Evolutionary conservation across 139 green algal genomes (phyloP), one percentile per base, ranked within the genome.

Genomic region (Micractinium sp.): DNA sequence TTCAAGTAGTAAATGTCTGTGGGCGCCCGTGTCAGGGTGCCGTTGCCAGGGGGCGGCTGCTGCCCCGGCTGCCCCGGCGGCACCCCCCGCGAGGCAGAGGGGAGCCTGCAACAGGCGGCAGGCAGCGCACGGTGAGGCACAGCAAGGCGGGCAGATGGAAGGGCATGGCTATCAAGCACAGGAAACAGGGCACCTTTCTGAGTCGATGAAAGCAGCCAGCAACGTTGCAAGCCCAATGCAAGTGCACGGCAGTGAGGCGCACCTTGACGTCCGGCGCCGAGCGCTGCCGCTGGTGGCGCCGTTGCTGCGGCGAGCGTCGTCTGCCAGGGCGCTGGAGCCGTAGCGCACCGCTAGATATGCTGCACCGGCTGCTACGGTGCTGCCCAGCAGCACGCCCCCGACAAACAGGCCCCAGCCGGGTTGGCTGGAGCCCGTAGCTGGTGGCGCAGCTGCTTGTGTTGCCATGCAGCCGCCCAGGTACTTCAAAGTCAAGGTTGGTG

Each of bases 361-460:
- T 18, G 88, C 93, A 0, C 90, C 93, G 31, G 90, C 91, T 19
- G 89, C 93, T 1, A 94, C 80, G 5, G 93, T 87, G 53, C 88
- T 89, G 27, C 93, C 93, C 27, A 95, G 18, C 29, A 92, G 56
- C 13, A 93, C 47, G 7, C 93, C 93, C 9, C 91, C 93, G 7
- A 92, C 85, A 47, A 95, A 91, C 20, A 60, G 19, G 1, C 83
- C 83, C 83, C 83, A 87, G 83, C 83, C 83, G 4, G 38, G 83
- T 27, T 23, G 31, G 29, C 25, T 12, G 53, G 71, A 77, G 71
- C 71, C 47, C 47, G 47, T 20, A 5, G 80, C 31, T 56, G 80
- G 78, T 53, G 81, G 81, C 35, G 81, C 31, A 3, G 81, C 56
- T 39, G 67, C 61, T 27, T 67, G 39, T n/a, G 27, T 47, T n/a